These are phyloP conservation scores for Rubia balearica DNA, from an alignment of 305 asterid species.

Conservation along the genomic window DNA sequence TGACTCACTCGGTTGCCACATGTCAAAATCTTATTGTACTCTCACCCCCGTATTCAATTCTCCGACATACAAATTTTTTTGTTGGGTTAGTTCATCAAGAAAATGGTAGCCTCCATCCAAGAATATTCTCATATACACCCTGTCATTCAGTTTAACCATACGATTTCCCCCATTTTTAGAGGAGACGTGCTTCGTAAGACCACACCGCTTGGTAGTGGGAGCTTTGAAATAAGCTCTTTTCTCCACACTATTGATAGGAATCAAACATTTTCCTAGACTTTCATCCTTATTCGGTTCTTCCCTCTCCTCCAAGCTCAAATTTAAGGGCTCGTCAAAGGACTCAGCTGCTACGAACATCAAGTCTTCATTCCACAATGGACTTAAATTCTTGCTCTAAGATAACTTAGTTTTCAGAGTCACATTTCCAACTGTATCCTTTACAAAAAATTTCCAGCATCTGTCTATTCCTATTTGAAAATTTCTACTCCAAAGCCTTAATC, in stretches of 20 bases:
- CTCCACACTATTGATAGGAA: constrained; percentile 50
- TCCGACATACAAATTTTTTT: constrained; percentile 7
- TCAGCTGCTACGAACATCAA: constrained; percentile 72
- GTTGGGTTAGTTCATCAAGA: too few species aligned
- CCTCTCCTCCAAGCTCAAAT: constrained; percentile 54
- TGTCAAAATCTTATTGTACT: too few species aligned
- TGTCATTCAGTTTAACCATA: constrained; percentile 31
- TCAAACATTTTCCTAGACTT: constrained; percentile 50
- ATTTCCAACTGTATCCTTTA: constrained; percentile 40
- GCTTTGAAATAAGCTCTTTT: constrained; percentile 56
- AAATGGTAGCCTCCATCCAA: constrained; percentile 76
- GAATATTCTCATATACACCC: constrained; percentile 63
- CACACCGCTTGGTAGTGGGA: constrained; percentile 53
- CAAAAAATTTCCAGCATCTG: constrained; percentile 47
- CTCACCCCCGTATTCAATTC: too few species aligned
- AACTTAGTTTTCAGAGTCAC: constrained; percentile 46
- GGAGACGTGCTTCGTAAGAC: constrained; percentile 48
- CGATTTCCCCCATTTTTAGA: constrained; percentile 40
- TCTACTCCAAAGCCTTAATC: constrained; percentile 76
- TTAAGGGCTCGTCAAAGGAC: constrained; percentile 74
- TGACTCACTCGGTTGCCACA: too few species aligned
- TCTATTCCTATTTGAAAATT: constrained; percentile 38
- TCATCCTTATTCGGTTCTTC: constrained; percentile 54
- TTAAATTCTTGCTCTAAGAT: constrained; percentile 34
- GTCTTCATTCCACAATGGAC: constrained; percentile 82